phyloP scores from a whole-genome alignment of 2,329 filamentous ascomycete genomes.

The Periglandula ipomoeae region DNA sequence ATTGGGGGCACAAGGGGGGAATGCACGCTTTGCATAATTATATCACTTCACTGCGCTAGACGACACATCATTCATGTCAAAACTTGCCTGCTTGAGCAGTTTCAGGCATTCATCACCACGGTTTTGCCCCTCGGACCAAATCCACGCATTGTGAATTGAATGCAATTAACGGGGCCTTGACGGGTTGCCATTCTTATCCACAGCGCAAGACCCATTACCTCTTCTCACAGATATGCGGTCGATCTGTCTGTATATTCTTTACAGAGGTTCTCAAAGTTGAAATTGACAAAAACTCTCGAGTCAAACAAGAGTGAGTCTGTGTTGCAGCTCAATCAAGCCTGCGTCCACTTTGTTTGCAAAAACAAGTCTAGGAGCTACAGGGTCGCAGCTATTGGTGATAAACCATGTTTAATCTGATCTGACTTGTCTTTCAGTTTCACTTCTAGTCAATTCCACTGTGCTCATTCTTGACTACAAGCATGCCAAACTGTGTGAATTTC shows the following conservation, averaged over 20 bases:
- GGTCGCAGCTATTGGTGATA: not conserved
- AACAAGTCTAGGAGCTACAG: no score
- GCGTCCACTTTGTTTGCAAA: no score
- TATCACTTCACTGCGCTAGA: not conserved
- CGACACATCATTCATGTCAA: no score
- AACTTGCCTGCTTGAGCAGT: not conserved
- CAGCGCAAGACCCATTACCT: not conserved
- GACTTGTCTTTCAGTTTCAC: not conserved
- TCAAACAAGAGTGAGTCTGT: no score
- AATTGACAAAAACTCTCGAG: no score
- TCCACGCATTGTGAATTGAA: not conserved
- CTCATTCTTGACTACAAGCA: constrained; percentile 13
- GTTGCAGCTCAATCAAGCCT: no score
- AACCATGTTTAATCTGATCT: not conserved
- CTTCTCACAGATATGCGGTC: not conserved
- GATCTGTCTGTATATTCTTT: no score
- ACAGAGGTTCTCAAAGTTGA: no score
- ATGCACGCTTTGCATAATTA: no score
- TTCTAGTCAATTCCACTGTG: not conserved
- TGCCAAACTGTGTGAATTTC: constrained; percentile 62
- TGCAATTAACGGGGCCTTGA: not conserved
- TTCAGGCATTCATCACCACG: not conserved
- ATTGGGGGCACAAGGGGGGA: no score
- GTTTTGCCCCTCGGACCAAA: not conserved
- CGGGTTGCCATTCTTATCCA: not conserved